Percentiles rank a stretch among this genome's conserved stretches.
These are phyloP conservation scores for Xylona heveae DNA, from an alignment of 495 filamentous ascomycete species.

Conservation along the genomic window DNA sequence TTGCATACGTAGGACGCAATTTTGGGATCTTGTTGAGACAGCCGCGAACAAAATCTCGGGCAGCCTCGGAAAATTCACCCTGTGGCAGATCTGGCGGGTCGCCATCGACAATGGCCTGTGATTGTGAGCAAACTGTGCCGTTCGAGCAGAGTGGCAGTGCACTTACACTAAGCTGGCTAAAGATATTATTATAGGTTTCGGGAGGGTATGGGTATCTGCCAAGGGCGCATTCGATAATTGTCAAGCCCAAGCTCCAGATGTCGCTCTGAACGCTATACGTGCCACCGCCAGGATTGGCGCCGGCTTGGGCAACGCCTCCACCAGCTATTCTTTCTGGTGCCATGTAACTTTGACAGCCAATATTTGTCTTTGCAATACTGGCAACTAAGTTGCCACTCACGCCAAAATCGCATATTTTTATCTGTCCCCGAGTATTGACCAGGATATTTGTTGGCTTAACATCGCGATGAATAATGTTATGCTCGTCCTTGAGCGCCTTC, in stretches of 20 bases:
- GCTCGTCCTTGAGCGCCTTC: slow-evolving; percentile 86
- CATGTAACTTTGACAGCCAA: slow-evolving; percentile 99
- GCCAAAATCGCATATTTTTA: slow-evolving; percentile 98
- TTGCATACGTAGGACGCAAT: slow-evolving; percentile 72
- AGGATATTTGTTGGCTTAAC: slow-evolving; percentile 98
- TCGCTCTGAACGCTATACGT: slow-evolving; percentile 98
- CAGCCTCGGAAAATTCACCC: slow-evolving; percentile 54
- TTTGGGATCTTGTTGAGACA: slow-evolving; percentile 88
- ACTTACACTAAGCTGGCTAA: slow-evolving; percentile 91
- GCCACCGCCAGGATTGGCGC: slow-evolving; percentile 45
- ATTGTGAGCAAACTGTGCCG: slow-evolving; percentile 3
- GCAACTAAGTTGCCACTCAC: slow-evolving; percentile 93
- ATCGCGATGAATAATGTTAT: slow-evolving; percentile 98
- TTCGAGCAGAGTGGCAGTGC: no score
- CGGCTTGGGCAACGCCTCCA: slow-evolving; percentile 56
- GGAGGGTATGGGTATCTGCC: slow-evolving; percentile 93
- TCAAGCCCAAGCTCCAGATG: slow-evolving; percentile 89
- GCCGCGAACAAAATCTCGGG: slow-evolving; percentile 68
- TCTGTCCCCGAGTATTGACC: slow-evolving; percentile 68
- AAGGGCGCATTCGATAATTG: slow-evolving; percentile 91
- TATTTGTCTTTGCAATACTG: slow-evolving; percentile 96
- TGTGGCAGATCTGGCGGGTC: slow-evolving; percentile 71
- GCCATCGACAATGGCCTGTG: slow-evolving; percentile 88
- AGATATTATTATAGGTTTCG: slow-evolving; percentile 96
- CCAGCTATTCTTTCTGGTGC: slow-evolving; percentile 87